Percentiles rank a stretch among this genome's conserved stretches.
Evolutionary conservation across 2,329 filamentous ascomycete species (phyloP).

Genomic region (Aspergillus fructus): DNA sequence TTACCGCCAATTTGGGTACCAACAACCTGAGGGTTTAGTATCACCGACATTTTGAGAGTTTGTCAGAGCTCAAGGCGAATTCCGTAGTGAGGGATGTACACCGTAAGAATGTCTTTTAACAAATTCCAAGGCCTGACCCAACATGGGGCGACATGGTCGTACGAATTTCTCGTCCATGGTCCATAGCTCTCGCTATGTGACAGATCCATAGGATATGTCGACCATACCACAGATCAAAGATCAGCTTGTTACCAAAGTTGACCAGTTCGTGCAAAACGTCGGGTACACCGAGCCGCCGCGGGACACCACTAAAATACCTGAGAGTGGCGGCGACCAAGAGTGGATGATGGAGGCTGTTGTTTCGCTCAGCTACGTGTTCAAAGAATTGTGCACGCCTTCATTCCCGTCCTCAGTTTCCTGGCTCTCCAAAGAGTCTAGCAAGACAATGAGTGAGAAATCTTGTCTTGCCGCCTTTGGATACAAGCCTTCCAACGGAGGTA

Average conservation of each 20-base stretch:
- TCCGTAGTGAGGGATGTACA: not conserved
- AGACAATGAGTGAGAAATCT: not conserved
- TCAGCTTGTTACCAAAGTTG: not conserved
- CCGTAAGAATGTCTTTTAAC: not conserved
- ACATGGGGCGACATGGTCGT: not conserved
- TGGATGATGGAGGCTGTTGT: not conserved
- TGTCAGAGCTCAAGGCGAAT: not conserved
- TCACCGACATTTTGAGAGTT: not conserved
- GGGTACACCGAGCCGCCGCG: not conserved
- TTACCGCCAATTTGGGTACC: not conserved
- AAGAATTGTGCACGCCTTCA: not conserved
- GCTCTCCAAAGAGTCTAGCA: not conserved
- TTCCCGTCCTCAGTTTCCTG: not conserved
- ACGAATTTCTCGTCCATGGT: not conserved
- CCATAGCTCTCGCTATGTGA: conserved; percentile 12
- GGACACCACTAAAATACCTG: not conserved
- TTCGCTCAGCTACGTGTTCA: not conserved
- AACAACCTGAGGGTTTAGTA: not conserved
- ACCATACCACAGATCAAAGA: conserved; percentile 6
- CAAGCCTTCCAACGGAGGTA: not conserved
- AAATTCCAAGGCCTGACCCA: not conserved
- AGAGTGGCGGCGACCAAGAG: not conserved
- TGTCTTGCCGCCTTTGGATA: not conserved
- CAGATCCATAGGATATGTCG: conserved; percentile 18
- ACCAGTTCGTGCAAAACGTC: not conserved